Conservation (phyloP, 2,329 filamentous ascomycete genomes). For the Alternaria incomplexa region DNA sequence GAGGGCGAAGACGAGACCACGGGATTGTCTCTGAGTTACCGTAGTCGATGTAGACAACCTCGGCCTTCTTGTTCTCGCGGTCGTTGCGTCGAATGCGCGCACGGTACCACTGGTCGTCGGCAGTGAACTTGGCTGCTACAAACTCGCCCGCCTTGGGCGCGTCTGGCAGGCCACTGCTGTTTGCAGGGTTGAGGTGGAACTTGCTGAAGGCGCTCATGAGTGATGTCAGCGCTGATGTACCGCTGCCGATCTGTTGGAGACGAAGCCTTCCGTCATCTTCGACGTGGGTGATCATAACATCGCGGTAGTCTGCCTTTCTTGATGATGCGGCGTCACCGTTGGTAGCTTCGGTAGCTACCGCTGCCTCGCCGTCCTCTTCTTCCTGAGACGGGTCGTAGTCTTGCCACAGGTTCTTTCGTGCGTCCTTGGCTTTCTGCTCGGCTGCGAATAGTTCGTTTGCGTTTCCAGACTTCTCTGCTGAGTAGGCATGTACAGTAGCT, state of each 20-base stretch:
- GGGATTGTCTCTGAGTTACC: conserved; percentile 90
- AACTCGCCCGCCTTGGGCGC: conserved; percentile 90
- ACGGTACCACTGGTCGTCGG: conserved; percentile 93
- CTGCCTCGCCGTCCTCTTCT: conserved; percentile 62
- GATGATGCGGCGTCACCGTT: conserved; percentile 62
- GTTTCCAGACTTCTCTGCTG: conserved; percentile 93
- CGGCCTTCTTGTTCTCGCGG: conserved; percentile 81
- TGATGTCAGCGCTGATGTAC: conserved; percentile 82
- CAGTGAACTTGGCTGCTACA: conserved; percentile 88
- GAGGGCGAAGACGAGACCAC: conserved; percentile 82
- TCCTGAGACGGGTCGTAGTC: conserved; percentile 94
- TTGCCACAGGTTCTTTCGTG: conserved; percentile 85
- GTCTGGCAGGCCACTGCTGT: conserved; percentile 73
- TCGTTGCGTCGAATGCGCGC: conserved; percentile 91
- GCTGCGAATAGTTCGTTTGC: conserved; percentile 85
- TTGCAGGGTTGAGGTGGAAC: conserved; percentile 86
- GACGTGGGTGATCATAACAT: conserved; percentile 90
- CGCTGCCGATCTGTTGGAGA: conserved; percentile 86
- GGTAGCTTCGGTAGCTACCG: conserved; percentile 54
- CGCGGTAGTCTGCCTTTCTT: conserved; percentile 87
- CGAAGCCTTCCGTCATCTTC: conserved; percentile 83
- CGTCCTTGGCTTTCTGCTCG: conserved; percentile 88
- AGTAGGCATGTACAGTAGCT: conserved; percentile 90
- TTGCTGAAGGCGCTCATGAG: conserved; percentile 90
- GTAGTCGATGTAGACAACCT: conserved; percentile 95